phyloP scores from a whole-genome alignment of 2,329 filamentous ascomycete species.

The Paecilomyces fulvus region DNA sequence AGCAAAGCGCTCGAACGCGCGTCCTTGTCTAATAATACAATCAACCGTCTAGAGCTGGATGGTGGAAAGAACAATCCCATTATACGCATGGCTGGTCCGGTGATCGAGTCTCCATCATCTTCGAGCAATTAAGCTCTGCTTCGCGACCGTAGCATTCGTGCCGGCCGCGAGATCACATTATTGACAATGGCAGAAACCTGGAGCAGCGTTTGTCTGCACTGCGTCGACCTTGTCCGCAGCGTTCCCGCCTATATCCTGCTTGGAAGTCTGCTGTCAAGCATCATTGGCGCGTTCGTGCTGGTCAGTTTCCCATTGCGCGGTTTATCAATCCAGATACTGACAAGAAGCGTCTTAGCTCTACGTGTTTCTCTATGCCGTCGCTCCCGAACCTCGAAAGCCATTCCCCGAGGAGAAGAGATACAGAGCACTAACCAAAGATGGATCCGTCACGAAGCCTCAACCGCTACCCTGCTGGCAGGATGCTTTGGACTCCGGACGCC shows the following conservation, averaged over 20 bases:
- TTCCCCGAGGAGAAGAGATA: conserved; percentile 77
- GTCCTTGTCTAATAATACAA: background rate
- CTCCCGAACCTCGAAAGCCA: conserved; percentile 68
- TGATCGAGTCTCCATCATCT: conserved; percentile 6
- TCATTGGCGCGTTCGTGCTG: conserved; percentile 22
- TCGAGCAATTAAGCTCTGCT: conserved; percentile 12
- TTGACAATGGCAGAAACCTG: conserved; percentile 18
- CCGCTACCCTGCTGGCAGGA: conserved; percentile 83
- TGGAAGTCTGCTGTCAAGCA: conserved; percentile 18
- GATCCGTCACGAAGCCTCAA: conserved; percentile 45
- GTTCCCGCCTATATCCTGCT: conserved; percentile 23
- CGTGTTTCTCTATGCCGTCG: conserved; percentile 61
- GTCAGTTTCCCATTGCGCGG: conserved; percentile 17
- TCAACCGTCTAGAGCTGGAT: background rate
- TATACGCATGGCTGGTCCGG: conserved; percentile 9
- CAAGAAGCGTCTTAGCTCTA: conserved; percentile 46
- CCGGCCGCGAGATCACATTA: background rate
- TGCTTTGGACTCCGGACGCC: conserved; percentile 56
- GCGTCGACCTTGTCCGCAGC: conserved; percentile 18
- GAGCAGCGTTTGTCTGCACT: conserved; percentile 23
- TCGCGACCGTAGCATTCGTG: background rate
- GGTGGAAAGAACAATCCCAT: background rate
- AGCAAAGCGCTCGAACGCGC: background rate
- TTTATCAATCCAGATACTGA: conserved; percentile 1
- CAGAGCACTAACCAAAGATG: conserved; percentile 62